Base-by-base conservation (phyloP, 2,329 filamentous ascomycete genomes). In the Penicillium sp. region DNA sequence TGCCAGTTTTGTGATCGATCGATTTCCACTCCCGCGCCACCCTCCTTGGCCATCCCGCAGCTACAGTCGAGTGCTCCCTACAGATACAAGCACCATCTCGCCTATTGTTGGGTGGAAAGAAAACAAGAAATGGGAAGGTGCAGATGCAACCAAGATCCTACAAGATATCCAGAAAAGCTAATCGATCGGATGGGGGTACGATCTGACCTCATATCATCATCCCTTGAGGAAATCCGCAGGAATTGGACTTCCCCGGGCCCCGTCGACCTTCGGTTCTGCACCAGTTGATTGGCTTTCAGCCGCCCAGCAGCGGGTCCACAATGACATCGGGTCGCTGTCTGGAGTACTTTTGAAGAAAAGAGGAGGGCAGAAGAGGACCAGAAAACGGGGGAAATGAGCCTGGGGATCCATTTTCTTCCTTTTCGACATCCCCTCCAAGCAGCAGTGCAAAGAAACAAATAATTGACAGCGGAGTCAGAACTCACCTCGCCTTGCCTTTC, bases 1-100 rank as follows among this genome's bases (percentile, higher is more conserved):
- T 38, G 48, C 48, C 48, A 22, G 2, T 25, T 54, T 61, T 64
- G 63, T 63, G 63, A 64, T 60, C 48, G 60, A 64, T 64, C 63
- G 35, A 55, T 31, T 63, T 22, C 31, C 38, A 45, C 49, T 4
- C n/a, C 37, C 41, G 48, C 48, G 37, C 48, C 37, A 53, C 38
- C 25, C 37, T 17, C 20, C 28, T 42, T n/a, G 51, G 11, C 28
- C 51, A 42, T 31, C 51, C 38, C 15, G 5, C 39, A 34, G 38
- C 22, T 49, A 39, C 48, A 25, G 53, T 39, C 50, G 45, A 37
- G 42, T 45, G 10, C 39, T 14, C 50, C 47, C n/a, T 42, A n/a
- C 17, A 15, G 12, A 10, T 17, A 39, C 34, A 14, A 11, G 10
- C 17, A 50, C 28, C 35, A 50, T 50, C 17, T 12, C 7, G 10